These are phyloP conservation scores for Pythium pyrilobum DNA, from an alignment of 352 stramenopile species.

Conservation along the genomic window DNA sequence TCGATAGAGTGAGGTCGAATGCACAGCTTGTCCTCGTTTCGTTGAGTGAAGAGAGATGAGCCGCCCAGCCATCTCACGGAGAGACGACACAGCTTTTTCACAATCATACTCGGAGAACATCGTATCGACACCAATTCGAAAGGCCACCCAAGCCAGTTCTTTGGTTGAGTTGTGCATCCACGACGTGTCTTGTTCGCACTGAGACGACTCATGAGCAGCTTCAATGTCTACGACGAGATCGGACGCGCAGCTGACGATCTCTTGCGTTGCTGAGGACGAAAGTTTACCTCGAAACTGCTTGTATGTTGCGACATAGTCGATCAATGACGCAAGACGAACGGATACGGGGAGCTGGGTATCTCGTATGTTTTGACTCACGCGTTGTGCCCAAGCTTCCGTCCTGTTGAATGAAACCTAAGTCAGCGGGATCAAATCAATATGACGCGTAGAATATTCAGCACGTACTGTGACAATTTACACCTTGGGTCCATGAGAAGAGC, in stretches of 20 bases:
- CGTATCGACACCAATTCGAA: constrained; percentile 8
- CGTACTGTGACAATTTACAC: no score
- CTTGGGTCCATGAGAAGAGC: no score
- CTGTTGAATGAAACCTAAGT: not conserved
- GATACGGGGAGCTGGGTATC: not conserved
- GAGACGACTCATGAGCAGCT: not conserved
- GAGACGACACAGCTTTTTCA: constrained; percentile 1
- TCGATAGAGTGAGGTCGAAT: constrained; percentile 3
- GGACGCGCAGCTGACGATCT: not conserved
- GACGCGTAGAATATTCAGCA: no score
- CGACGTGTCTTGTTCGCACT: not conserved
- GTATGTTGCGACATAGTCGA: constrained; percentile 7
- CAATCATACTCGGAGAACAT: constrained; percentile 4
- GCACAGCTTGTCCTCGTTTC: not conserved
- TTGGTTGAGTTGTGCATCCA: not conserved
- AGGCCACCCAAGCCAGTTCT: constrained; percentile 16
- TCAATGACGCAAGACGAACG: constrained; percentile 3
- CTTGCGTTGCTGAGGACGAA: not conserved
- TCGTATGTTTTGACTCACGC: not conserved
- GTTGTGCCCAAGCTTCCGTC: not conserved
- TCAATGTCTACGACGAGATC: constrained; percentile 11
- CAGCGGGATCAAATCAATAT: no score
- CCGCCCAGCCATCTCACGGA: constrained; percentile 11
- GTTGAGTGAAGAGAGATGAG: constrained; percentile 8
- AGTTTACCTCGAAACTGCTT: not conserved